A percentile compares a stretch with the other conserved stretches of the same genome.
These are phyloP conservation scores for Microdochium bolleyi DNA, from an alignment of 2,329 filamentous ascomycete genomes.

Conservation along the genomic window DNA sequence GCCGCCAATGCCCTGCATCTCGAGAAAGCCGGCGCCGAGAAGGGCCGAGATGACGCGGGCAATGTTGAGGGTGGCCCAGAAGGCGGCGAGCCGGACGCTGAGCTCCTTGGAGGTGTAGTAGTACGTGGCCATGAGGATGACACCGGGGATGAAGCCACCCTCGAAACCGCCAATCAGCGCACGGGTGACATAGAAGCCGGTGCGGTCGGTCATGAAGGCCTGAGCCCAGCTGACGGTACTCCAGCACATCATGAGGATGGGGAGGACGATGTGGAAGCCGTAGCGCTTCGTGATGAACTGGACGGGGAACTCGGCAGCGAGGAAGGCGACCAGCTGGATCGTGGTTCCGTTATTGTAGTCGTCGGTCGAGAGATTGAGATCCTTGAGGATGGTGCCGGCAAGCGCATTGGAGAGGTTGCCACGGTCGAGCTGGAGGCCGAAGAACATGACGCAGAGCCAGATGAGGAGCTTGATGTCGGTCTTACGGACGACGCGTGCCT, in stretches of 20 bases:
- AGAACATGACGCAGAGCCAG: constrained; percentile 45
- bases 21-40: constrained; percentile 34
- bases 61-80: constrained; percentile 50
- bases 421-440: constrained; percentile 55
- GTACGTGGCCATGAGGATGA: constrained; percentile 60
- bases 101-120: constrained; percentile 65
- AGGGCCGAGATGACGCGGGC: constrained; percentile 38
- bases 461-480: constrained; percentile 31
- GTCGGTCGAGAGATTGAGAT: constrained; percentile 36
- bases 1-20: constrained; percentile 39
- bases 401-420: constrained; percentile 56
- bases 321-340: constrained; percentile 45
- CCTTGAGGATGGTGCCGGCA: constrained; percentile 53
- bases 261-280: constrained; percentile 48
- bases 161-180: constrained; percentile 45
- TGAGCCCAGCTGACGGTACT: constrained; percentile 38
- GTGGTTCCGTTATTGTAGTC: constrained; percentile 53
- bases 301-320: constrained; percentile 49
- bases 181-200: constrained; percentile 40
- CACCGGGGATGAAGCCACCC: constrained; percentile 50
- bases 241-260: constrained; percentile 42
- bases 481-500: constrained; percentile 46
- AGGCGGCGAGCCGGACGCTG: constrained; percentile 57
- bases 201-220: constrained; percentile 38
- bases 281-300: constrained; percentile 49